Conservation (phyloP, 2,329 filamentous ascomycete species). For the Epichloe amarillans region DNA sequence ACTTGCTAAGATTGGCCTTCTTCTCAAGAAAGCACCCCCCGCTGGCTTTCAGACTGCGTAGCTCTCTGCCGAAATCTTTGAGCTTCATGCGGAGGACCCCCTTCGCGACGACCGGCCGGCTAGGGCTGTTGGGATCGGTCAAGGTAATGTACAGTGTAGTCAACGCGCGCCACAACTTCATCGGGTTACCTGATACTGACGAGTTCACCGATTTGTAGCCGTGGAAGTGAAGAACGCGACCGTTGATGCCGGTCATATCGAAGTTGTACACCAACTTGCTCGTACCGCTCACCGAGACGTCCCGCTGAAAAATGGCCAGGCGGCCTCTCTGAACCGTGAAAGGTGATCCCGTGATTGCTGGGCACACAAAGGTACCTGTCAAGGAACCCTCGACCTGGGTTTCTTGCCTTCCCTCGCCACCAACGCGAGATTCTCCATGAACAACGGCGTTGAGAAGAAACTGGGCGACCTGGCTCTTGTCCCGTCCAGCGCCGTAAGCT, state of each 20-base stretch:
- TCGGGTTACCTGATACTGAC: constrained; percentile 40
- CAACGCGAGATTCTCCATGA: constrained; percentile 11
- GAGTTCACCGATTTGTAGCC: constrained; percentile 51
- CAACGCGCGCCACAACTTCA: constrained; percentile 47
- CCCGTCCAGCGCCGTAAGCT: constrained; percentile 37
- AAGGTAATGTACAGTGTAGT: constrained; percentile 50
- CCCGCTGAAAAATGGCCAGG: constrained; percentile 42
- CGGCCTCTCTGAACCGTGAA: constrained; percentile 46
- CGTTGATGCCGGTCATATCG: constrained; percentile 41
- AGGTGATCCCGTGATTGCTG: constrained; percentile 30
- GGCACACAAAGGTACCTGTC: constrained; percentile 41
- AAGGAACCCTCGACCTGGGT: constrained; percentile 27
- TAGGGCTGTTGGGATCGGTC: constrained; percentile 20
- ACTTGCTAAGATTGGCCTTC: constrained; percentile 31
- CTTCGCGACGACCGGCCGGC: not conserved
- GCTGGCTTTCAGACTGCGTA: not conserved
- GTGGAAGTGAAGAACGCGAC: constrained; percentile 41
- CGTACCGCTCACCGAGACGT: constrained; percentile 40
- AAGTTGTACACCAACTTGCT: constrained; percentile 49
- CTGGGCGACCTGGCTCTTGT: constrained; percentile 40
- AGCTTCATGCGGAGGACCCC: not conserved
- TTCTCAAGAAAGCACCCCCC: constrained; percentile 19
- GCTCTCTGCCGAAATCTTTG: not conserved
- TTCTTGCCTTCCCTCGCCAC: constrained; percentile 10
- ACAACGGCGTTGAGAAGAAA: constrained; percentile 46